Base-by-base conservation (phyloP, 225 moss, liverwort and hornwort genomes). In the Neckera pumila region DNA sequence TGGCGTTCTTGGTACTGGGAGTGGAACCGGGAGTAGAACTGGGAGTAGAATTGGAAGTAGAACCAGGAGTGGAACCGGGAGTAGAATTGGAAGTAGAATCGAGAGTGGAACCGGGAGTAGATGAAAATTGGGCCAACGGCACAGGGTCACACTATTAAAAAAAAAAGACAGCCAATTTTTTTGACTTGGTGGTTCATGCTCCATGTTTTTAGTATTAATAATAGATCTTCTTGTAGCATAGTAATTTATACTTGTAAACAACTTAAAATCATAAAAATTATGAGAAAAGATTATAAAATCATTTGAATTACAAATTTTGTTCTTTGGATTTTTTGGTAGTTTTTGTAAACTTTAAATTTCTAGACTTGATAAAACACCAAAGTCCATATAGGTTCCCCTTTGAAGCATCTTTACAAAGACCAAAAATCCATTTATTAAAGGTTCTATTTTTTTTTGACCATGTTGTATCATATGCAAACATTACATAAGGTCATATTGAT, bases 191-290 rank as follows among this genome's bases (percentile, higher is more conserved):
- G 1, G 5, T 26, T 71, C 16, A 71, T 42, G 9, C 3, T 71
- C 8, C 4, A 27, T 42, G 8, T 71, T 42, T 26, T 8, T 71
- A 42, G 42, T 27, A 15, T 3, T 16, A 71, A 1, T 15, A 70
- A 40, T 25, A 7, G 5, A 15, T 1, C 0, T 3, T 15, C 26
- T 71, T 16, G 0, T 9, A 42, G 42, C 15, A 27, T 9, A 40
- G 15, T 14, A 15, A 27, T 16, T 71, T 71, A 4, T 71, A 71
- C 9, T 42, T 71, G 9, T 71, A 42, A 71, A 16, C 1, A 71
- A 42, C 15, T 71, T 5, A 15, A 40, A 71, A 69, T 69, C 7
- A 38, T 69, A 69, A 26, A 71, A 9, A 71, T 26, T 42, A 5
- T 8, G 1, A 14, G 8, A 15, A 26, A 38, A 26, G 14, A 40